These are phyloP conservation scores for Acaromyces ingoldii DNA, from an alignment of 1,284 basidiomycete species.

Conservation along the genomic window DNA sequence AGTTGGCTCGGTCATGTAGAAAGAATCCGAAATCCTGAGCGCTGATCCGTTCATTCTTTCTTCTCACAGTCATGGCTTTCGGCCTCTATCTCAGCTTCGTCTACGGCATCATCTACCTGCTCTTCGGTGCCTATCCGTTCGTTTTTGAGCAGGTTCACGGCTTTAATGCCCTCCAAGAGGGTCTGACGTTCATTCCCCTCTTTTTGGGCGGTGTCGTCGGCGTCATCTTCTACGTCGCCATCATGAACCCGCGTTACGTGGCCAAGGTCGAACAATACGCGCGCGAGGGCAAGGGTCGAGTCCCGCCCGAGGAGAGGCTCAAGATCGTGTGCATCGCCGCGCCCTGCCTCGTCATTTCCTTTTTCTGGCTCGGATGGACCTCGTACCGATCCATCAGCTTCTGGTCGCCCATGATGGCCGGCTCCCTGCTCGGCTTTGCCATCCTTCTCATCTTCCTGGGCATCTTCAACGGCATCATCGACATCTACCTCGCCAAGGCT, in stretches of 20 bases:
- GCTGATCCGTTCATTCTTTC: neutral
- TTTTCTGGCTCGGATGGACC: slow-evolving; percentile 53
- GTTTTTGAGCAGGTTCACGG: slow-evolving; percentile 45
- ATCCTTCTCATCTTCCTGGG: slow-evolving; percentile 60
- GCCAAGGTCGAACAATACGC: slow-evolving; percentile 23
- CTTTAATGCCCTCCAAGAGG: slow-evolving; percentile 39
- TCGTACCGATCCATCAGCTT: slow-evolving; percentile 46
- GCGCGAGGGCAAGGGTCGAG: slow-evolving; percentile 26
- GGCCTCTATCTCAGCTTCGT: slow-evolving; percentile 74
- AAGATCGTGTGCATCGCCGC: slow-evolving; percentile 44
- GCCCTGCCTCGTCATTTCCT: slow-evolving; percentile 49
- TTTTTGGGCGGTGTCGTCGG: slow-evolving; percentile 40
- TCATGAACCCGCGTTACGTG: slow-evolving; percentile 39
- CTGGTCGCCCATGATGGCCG: slow-evolving; percentile 56
- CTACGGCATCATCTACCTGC: slow-evolving; percentile 54
- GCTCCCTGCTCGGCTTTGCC: slow-evolving; percentile 52
- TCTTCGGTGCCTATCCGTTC: slow-evolving; percentile 49
- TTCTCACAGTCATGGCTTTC: slow-evolving; percentile 69
- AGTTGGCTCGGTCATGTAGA: too few species aligned
- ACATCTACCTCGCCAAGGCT: slow-evolving; percentile 56
- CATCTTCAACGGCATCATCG: slow-evolving; percentile 56
- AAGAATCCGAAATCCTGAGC: too few species aligned
- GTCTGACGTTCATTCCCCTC: slow-evolving; percentile 49
- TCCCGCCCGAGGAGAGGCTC: slow-evolving; percentile 45
- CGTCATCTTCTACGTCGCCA: slow-evolving; percentile 24